Evolutionary conservation across 345 rosid genomes (phyloP), one percentile per base, ranked within the genome.

Genomic region (Clarkia xantiana): DNA sequence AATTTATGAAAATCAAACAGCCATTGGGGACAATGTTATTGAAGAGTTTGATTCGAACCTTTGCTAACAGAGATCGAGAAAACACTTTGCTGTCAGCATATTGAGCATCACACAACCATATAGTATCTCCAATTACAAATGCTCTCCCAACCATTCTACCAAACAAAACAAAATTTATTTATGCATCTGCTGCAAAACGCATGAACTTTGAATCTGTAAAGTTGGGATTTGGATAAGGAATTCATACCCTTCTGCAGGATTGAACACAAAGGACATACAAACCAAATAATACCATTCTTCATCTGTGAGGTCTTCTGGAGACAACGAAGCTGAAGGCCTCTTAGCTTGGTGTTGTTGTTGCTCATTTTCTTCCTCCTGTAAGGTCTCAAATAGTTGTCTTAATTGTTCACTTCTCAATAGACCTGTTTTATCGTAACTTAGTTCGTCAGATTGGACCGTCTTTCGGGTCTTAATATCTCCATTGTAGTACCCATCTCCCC

Each of bases 381-480:
- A 62, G 17, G 67, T 71, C 39, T 65, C 59, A 2, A 56, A 75
- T 2, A 75, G 72, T 49, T 75, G 71, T 52, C 74, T 62, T 23
- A 75, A 29, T 40, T 71, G 76, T 40, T 71, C 74, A 8, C 80
- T 75, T 57, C 80, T 65, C 63, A 65, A 69, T 20, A 75, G 63
- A 17, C 69, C 67, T 15, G 63, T 14, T 36, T 65, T 53, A 45
- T 71, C 74, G 3, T 59, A 46, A 40, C 68, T 61, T 9, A 65
- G 53, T 45, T 75, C 80, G 16, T 52, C 42, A 25, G 80, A 49
- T 52, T 75, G 80, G 55, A 75, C 59, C 18, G 76, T 65, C 51
- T 75, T 75, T 47, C 80, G 64, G 14, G 80, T 75, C 59, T 75
- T 75, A 10, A 75, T 71, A 42, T 68, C 80, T 25, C 80, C 80